Evolutionary conservation across 345 rosid genomes (phyloP).

Genomic region (Eucalyptus cloeziana): DNA sequence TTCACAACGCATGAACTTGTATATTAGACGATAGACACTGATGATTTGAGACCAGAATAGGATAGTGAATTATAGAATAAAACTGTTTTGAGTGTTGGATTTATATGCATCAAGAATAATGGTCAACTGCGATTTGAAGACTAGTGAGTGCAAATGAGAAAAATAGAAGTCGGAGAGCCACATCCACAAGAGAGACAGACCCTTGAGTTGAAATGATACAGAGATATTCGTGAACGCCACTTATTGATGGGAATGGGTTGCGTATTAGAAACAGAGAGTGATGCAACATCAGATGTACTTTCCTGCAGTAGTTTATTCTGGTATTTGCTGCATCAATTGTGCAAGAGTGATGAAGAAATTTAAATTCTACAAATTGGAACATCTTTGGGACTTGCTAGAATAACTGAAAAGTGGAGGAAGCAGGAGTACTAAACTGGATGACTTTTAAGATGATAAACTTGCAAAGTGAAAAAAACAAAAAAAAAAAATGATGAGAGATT

Average conservation of each 20-base stretch:
- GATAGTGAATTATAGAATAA: not conserved
- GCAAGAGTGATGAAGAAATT: not conserved
- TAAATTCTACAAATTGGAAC: not conserved
- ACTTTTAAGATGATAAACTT: not conserved
- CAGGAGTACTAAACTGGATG: not conserved
- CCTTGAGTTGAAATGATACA: not conserved
- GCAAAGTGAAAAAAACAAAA: not conserved
- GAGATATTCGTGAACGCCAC: not conserved
- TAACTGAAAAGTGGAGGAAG: not conserved
- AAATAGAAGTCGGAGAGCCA: not conserved
- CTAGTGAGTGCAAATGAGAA: not conserved
- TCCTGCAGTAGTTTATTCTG: not conserved
- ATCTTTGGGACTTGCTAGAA: not conserved
- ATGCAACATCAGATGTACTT: not conserved
- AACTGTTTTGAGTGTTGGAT: not conserved
- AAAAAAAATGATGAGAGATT: not conserved
- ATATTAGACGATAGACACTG: not conserved
- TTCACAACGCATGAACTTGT: not conserved
- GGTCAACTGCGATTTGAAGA: not conserved
- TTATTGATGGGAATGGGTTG: not conserved
- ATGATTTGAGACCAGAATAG: not conserved
- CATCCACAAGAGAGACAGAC: not conserved
- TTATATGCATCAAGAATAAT: not conserved
- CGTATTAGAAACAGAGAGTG: not conserved
- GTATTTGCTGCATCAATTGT: not conserved